phyloP scores from a whole-genome alignment of 2,329 filamentous ascomycete species.

The Fusarium sp. region DNA sequence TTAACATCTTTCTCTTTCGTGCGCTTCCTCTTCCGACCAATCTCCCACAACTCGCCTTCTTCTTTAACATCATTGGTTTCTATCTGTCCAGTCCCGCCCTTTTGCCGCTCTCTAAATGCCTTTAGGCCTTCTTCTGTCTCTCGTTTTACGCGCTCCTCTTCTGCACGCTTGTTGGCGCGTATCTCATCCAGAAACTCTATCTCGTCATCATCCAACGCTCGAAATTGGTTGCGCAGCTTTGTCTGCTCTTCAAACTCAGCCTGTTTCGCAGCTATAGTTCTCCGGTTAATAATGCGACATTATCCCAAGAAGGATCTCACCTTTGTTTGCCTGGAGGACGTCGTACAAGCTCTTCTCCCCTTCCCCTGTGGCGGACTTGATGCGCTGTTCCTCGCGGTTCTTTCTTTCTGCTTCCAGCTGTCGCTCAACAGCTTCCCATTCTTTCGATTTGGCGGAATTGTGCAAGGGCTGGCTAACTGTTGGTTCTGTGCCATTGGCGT shows the following conservation, averaged over 20 bases:
- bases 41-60: conserved; percentile 51
- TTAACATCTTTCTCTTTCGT: conserved; percentile 54
- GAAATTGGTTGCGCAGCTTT: conserved; percentile 80
- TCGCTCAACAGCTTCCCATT: conserved; percentile 74
- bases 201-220: conserved; percentile 82
- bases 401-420: conserved; percentile 72
- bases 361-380: conserved; percentile 55
- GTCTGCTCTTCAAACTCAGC: conserved; percentile 83
- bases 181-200: conserved; percentile 78
- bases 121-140: conserved; percentile 70
- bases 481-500: conserved; percentile 20
- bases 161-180: conserved; percentile 59
- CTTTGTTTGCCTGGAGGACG: conserved; percentile 84
- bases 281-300: neutral
- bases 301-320: conserved; percentile 52
- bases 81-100: conserved; percentile 39
- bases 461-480: conserved; percentile 33
- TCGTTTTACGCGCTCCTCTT: conserved; percentile 65
- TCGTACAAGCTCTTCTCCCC: conserved; percentile 76
- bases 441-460: conserved; percentile 50
- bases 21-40: conserved; percentile 55
- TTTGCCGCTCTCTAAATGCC: conserved; percentile 67
- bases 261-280: conserved; percentile 76
- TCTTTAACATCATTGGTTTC: conserved; percentile 42
- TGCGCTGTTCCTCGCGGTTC: conserved; percentile 64